phyloP scores from a whole-genome alignment of 208 protist genomes.

The Leishmania martiniquensis region DNA sequence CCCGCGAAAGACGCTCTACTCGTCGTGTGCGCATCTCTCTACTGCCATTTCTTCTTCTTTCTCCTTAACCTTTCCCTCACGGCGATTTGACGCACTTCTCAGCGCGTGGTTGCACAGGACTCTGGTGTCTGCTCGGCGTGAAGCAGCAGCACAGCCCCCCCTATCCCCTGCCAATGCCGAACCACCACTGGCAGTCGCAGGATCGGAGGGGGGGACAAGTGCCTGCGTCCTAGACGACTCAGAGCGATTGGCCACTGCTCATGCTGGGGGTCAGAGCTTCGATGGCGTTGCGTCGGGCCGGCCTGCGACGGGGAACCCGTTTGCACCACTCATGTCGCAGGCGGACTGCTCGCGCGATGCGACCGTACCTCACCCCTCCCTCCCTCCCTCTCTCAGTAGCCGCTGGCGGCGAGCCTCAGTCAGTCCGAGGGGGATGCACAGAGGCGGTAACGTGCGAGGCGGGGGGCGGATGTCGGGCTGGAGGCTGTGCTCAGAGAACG shows the following conservation, averaged over 20 bases:
- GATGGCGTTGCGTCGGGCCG: background rate
- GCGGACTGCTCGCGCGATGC: background rate
- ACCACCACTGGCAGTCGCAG: background rate
- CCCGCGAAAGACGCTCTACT: background rate
- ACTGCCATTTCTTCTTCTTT: background rate
- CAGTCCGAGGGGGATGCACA: background rate
- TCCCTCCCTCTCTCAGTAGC: background rate
- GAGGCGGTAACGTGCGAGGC: background rate
- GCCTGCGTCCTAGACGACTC: background rate
- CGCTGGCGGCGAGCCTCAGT: background rate
- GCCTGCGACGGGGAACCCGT: background rate
- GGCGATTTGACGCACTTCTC: background rate
- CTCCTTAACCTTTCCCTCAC: background rate
- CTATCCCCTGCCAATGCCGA: background rate
- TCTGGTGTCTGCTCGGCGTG: background rate
- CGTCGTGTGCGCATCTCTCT: background rate
- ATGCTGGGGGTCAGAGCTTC: background rate
- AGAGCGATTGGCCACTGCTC: background rate
- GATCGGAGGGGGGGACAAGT: too few relatives aligned
- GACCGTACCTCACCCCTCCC: background rate
- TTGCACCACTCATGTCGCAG: background rate
- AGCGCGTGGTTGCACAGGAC: background rate
- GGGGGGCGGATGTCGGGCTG: background rate
- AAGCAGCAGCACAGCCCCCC: background rate
- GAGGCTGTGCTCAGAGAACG: background rate